Base-by-base conservation (phyloP, 2,329 filamentous ascomycete species). In the Drechmeria coniospora region DNA sequence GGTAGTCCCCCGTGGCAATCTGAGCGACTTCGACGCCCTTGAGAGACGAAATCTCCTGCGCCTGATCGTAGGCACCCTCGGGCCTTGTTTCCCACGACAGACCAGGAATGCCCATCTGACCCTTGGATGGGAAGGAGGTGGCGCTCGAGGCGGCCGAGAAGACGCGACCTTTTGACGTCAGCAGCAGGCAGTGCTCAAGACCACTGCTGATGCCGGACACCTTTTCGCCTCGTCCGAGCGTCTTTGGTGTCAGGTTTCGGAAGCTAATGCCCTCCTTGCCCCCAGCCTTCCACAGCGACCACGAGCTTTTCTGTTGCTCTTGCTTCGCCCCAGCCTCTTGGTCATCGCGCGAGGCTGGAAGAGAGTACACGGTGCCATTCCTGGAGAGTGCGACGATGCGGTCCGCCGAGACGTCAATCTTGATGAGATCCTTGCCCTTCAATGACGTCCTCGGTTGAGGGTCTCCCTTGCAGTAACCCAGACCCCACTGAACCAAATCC, bases 401-500 rank as follows among this genome's bases (percentile, higher is more conserved):
- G 50, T 94, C 86, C 35, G 67, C 63, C 0, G 86, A 93, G 26
- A 93, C 64, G 22, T 73, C 68, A 23, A 94, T 57, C 32, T 81
- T 81, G 32, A 67, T 56, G 27, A 95, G 59, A 42, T 93, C 69
- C 49, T 92, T 92, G 30, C 86, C 87, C 33, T 57, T 73, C 29
- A 98, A 55, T 1, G 87, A 94, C 26, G 65, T 59, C 1, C 63
- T 64, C 0, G 87, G 90, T 17, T 62, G 57, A 8, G 61, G 67
- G 17, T 70, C 59, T 4, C 70, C 63, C 30, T 68, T 63, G 6
- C 77, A 78, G 47, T 78, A 94, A 4, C 65, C 81, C 4, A 65
- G 64, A 2, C 90, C 90, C 90, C 90, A 98, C 56, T 95, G 86
- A 9, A 94, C 62, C 24, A 98, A 52, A 47, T 95, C 79, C 4